Evolutionary conservation across 1,139 yeast species (phyloP), one percentile per base, ranked within the genome.

Genomic region (Geotrichum europaeum): DNA sequence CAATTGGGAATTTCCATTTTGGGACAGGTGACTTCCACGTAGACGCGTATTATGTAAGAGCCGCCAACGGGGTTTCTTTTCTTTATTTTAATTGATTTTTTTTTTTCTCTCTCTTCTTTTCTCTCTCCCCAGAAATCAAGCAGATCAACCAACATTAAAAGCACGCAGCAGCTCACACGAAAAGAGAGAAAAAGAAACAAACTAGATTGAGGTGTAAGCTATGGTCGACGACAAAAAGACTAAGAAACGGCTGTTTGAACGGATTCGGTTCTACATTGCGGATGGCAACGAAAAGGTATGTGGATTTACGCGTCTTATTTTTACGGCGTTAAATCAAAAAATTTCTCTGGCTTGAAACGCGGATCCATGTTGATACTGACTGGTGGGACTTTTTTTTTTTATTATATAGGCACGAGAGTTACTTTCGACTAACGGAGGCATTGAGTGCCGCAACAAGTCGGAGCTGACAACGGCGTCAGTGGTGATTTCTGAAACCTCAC

Each of bases 401-500:
- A 10, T 34, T n/a, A 36, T 5, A 36, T 36, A 36, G 43, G 43
- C 43, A 13, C n/a, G 43, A 15, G 7, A 36, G 43, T 36, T 36
- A n/a, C n/a, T 36, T 10, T 12, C n/a, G 18, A 36, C 2, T 15
- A n/a, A 15, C 6, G 18, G 43, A 5, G 43, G 43, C 2, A 36
- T 36, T 15, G 43, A 36, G n/a, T 36, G 43, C n/a, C 30, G 36
- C 15, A 30, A 25, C 28, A 28, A 36, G 24, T 32, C 50, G 32
- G 22, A 28, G 15, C 47, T 57, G 30, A 18, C 52, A 3, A 50
- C 52, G 13, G 66, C 67, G 25, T 65, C 84, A 20, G 87, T 85
- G 64, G 80, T 88, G 10, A 78, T 89, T 9, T 75, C 89, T 18
- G 76, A 78, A 45, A 75, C 81, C 6, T 70, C 77, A 3, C 78